Conservation (phyloP, 2,329 filamentous ascomycete species). For the Colletotrichum nymphaeae region DNA sequence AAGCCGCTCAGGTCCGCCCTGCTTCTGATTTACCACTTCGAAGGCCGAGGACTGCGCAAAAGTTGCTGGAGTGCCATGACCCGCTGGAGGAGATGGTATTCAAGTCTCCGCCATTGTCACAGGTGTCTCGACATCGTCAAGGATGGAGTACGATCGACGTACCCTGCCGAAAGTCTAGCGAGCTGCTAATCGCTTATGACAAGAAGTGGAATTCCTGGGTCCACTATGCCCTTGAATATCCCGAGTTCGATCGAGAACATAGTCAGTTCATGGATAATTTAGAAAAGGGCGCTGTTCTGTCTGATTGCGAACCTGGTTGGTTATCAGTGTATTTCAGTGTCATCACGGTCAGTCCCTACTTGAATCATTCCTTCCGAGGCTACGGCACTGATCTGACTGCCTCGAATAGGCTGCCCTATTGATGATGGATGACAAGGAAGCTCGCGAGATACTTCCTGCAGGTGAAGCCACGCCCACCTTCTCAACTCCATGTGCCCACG, state of each 20-base stretch:
- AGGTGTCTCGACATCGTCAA: not conserved
- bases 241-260: constrained; percentile 32
- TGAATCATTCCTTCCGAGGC: too few relatives aligned
- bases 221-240: constrained; percentile 38
- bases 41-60: not conserved
- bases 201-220: constrained; percentile 38
- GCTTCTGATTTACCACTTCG: not conserved
- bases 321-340: constrained; percentile 38
- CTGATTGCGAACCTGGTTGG: constrained; percentile 27
- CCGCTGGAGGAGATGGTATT: not conserved
- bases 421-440: constrained; percentile 27
- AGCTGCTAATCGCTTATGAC: constrained; percentile 26
- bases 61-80: not conserved
- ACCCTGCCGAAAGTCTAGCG: constrained; percentile 41
- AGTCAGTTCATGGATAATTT: constrained; percentile 13
- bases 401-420: constrained; percentile 7
- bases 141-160: not conserved
- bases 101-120: not conserved
- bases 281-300: not conserved
- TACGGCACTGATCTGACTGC: not conserved
- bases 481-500: not conserved
- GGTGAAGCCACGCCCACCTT: not conserved
- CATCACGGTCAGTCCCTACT: constrained; percentile 15
- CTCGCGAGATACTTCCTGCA: not conserved
- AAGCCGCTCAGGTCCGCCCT: not conserved